Base-by-base conservation (phyloP, 2,329 filamentous ascomycete genomes). In the Polytolypa hystricis region DNA sequence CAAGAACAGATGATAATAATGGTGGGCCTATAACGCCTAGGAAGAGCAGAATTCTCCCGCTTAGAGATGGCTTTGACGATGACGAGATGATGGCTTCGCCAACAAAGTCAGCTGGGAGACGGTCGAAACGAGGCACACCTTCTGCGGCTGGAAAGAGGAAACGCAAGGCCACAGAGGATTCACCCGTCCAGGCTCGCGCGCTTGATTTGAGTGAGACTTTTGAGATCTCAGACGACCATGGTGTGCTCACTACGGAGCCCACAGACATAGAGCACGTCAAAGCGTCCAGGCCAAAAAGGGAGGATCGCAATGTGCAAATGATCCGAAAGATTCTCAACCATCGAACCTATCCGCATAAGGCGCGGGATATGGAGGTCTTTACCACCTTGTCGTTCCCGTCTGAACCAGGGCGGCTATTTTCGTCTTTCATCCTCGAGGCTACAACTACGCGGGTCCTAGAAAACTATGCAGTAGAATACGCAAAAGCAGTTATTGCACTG, bases 51-150 rank as follows among this genome's bases (percentile, higher is more conserved):
- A 53, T 54, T 5, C 54, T 67, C 1, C 64, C 66, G 2, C 64
- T 71, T 23, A 66, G 73, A 11, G 76, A 80, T 57, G 76, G 76
- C 12, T 80, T 80, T 48, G 72, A 78, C 38, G 73, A 79, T 43
- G 67, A 71, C 38, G 73, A 79, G 48, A 65, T 79, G 38, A 61
- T 69, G 42, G 53, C 65, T 1, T 77, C 73, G 2, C 73, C 73
- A 3, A 73, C 66, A 35, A 75, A 69, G 45, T 61, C 64, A 6
- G 54, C 54, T 5, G 46, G 49, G 25, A 47, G 54, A 30, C 65
- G 61, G 44, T 60, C 63, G 4, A 74, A 70, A 50, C 61, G 67
- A 29, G 55, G 56, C 8, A 78, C 74, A 1, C 73, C 75, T 2
- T 70, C 66, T 33, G 66, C 65, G 41, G 64, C 65, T n/a, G 64